Evolutionary conservation across 345 rosid genomes (phyloP).

Genomic region (Gossypium sturtianum): DNA sequence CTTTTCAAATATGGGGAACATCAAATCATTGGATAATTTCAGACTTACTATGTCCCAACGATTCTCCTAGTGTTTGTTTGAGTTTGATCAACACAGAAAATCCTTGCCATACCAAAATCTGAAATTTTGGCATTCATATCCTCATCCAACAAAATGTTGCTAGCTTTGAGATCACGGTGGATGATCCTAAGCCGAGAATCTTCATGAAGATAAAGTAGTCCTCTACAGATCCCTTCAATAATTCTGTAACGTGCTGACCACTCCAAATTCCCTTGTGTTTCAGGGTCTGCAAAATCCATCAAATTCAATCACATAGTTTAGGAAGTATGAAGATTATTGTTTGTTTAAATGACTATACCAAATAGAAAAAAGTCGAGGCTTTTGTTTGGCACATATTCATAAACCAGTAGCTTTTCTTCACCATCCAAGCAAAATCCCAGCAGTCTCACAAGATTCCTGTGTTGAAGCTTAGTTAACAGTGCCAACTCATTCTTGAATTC

Average conservation of each 20-base stretch:
- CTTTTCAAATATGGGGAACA: no score
- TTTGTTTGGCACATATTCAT: conserved; percentile 41
- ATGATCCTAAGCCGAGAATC: conserved; percentile 38
- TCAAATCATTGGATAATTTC: not conserved
- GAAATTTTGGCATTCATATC: conserved; percentile 43
- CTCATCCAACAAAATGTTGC: conserved; percentile 39
- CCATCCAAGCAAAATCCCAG: conserved; percentile 41
- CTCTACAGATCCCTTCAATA: conserved; percentile 28
- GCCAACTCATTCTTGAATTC: conserved; percentile 47
- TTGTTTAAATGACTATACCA: conserved; percentile 18
- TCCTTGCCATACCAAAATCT: conserved; percentile 44
- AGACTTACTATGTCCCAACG: conserved; percentile 41
- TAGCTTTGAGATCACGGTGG: conserved; percentile 44
- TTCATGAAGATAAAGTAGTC: conserved; percentile 19
- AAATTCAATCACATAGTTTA: not conserved
- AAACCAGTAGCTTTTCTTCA: conserved; percentile 44
- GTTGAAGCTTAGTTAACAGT: conserved; percentile 44
- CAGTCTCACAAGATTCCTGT: conserved; percentile 41
- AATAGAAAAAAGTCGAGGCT: conserved; percentile 40
- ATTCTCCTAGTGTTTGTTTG: conserved; percentile 29
- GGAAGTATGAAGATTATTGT: no score
- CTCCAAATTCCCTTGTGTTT: conserved; percentile 20
- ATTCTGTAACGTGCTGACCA: conserved; percentile 33
- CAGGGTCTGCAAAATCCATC: conserved; percentile 14
- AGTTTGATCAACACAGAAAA: conserved; percentile 24